Percentiles rank a stretch among this genome's conserved stretches.
These are phyloP conservation scores for Zoysia japonica DNA, from an alignment of 176 grass and related monocot species.

Conservation along the genomic window DNA sequence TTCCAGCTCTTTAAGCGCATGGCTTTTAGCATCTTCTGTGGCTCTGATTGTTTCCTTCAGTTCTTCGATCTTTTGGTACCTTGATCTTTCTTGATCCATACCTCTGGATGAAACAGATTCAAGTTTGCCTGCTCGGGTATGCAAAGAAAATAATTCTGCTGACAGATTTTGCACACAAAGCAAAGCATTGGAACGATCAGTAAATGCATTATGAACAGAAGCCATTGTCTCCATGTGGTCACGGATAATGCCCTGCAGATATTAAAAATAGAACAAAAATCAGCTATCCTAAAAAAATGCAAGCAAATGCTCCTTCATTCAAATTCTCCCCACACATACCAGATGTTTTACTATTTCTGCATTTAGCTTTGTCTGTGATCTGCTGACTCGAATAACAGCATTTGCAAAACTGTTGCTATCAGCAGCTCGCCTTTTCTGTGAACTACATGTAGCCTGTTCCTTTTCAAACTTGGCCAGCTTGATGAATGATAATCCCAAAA, in stretches of 20 bases:
- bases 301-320: conserved; percentile 26
- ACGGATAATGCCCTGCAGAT: conserved; percentile 63
- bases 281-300: conserved; percentile 22
- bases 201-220: conserved; percentile 78
- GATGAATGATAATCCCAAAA: conserved; percentile 78
- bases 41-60: conserved; percentile 69
- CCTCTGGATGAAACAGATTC: conserved; percentile 70
- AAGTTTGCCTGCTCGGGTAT: conserved; percentile 56
- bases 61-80: conserved; percentile 69
- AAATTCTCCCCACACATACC: conserved; percentile 44
- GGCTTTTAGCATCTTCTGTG: conserved; percentile 66
- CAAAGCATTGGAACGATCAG: conserved; percentile 71
- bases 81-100: conserved; percentile 65
- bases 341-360: conserved; percentile 67
- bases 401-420: conserved; percentile 70
- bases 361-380: conserved; percentile 69
- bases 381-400: conserved; percentile 71
- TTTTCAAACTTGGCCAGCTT: conserved; percentile 89
- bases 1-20: conserved; percentile 68
- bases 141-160: conserved; percentile 63
- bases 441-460: conserved; percentile 50
- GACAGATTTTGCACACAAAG: conserved; percentile 68
- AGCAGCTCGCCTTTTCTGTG: conserved; percentile 65
- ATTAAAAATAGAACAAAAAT: conserved; percentile 34
- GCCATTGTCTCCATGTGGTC: conserved; percentile 79